phyloP scores from a whole-genome alignment of 805 yeast genomes.

The Jamesozyma lodderae region DNA sequence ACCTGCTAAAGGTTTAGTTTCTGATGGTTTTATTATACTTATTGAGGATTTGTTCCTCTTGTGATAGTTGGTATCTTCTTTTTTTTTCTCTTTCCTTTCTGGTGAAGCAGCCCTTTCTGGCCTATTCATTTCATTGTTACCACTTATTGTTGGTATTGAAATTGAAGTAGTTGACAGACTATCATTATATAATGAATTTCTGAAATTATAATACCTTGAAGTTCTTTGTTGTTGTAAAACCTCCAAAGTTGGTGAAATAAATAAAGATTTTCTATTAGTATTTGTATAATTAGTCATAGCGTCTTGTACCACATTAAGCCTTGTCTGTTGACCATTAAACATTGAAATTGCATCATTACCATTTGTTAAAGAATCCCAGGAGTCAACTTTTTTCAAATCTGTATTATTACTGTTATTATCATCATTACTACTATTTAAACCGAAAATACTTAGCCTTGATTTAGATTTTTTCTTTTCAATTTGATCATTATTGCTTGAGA shows the following conservation, averaged over 20 bases:
- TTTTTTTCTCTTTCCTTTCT: conserved; percentile 17
- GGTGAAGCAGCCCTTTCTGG: conserved; percentile 29
- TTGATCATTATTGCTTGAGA: not conserved
- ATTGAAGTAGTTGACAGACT: not conserved
- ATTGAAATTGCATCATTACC: conserved; percentile 1
- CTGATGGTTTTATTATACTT: conserved; percentile 18
- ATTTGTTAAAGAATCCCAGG: not conserved
- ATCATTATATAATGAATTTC: not conserved
- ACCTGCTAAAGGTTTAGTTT: conserved; percentile 1
- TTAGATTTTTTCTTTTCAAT: not conserved
- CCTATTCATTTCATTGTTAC: conserved; percentile 8
- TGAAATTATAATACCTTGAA: conserved; percentile 13
- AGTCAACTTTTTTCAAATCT: not conserved
- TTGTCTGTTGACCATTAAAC: not conserved
- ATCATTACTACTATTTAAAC: not conserved
- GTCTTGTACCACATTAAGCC: conserved; percentile 17
- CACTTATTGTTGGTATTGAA: not conserved
- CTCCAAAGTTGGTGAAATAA: conserved; percentile 75
- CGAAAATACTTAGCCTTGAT: not conserved
- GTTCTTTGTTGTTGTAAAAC: conserved; percentile 44
- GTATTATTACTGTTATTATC: not conserved
- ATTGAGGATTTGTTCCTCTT: conserved; percentile 32
- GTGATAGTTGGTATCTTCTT: conserved; percentile 29
- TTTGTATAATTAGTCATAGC: conserved; percentile 7
- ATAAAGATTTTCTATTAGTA: conserved; percentile 39